A percentile compares a stretch with the other conserved stretches of the same genome.
phyloP scores from a whole-genome alignment of 306 rosid species.

The Sesbania bispinosa region DNA sequence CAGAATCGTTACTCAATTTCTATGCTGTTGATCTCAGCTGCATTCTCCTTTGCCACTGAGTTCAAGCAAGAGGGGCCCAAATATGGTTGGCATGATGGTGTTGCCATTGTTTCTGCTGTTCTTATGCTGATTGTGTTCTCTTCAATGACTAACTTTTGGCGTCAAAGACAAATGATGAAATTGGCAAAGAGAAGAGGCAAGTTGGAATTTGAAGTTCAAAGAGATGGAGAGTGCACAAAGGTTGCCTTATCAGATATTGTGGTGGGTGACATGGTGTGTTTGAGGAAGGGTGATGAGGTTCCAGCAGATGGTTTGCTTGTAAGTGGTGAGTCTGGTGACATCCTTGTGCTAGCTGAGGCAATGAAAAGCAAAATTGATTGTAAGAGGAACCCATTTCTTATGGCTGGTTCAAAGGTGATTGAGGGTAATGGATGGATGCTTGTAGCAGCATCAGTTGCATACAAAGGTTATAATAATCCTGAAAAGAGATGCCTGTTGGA shows the following conservation, averaged over 20 bases:
- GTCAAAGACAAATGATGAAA: constrained; percentile 25
- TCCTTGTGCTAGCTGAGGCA: constrained; percentile 32
- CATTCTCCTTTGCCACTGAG: constrained; percentile 40
- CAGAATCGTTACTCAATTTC: constrained; percentile 26
- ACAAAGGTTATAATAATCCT: neutral
- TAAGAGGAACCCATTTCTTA: constrained; percentile 47
- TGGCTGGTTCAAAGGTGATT: constrained; percentile 47
- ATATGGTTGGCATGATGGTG: constrained; percentile 62
- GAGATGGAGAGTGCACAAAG: neutral
- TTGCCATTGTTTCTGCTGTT: constrained; percentile 36
- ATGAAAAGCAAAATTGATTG: constrained; percentile 14
- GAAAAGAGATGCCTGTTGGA: constrained; percentile 31
- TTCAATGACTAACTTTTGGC: constrained; percentile 27
- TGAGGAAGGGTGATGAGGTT: constrained; percentile 44
- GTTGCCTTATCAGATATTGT: constrained; percentile 28
- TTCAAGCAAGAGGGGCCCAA: constrained; percentile 42
- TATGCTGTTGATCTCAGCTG: constrained; percentile 40
- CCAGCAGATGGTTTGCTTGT: constrained; percentile 63
- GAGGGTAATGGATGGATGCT: constrained; percentile 52
- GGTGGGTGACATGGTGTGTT: constrained; percentile 41
- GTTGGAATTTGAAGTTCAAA: constrained; percentile 29
- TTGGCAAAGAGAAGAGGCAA: constrained; percentile 21
- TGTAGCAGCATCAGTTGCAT: constrained; percentile 43
- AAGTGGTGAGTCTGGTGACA: neutral
- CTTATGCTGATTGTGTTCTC: constrained; percentile 36